Base-by-base conservation (phyloP, 2,329 filamentous ascomycete species). In the Aspergillus oerlinghausenensis region DNA sequence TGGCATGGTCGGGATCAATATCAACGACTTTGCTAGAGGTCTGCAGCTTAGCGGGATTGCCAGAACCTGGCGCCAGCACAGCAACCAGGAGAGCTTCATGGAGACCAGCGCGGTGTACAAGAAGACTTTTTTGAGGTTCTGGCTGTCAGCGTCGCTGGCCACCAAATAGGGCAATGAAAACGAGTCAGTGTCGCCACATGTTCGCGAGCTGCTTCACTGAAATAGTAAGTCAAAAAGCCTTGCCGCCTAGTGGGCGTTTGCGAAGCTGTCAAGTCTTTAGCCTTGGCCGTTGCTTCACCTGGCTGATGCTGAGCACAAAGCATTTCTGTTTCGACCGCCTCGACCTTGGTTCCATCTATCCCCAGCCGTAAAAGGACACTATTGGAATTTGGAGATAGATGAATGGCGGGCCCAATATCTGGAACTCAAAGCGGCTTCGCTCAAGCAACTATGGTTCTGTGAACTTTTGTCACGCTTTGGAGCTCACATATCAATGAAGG, bases 331-430 rank as follows among this genome's bases (percentile, higher is more conserved):
- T 51, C 67, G 60, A 69, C 77, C 54, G 78, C 74, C 1, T 77
- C 77, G 45, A 73, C 73, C 0, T 67, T 66, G 54, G 76, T 72
- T 0, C 75, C 71, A 50, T 70, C 67, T 1, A 82, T 60, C 0
- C 79, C 78, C 50, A 81, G 67, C 32, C 76, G 70, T 10, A 70
- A 68, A 3, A 88, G 71, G 2, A 87, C 69, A 0, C 82, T 82
- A 66, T 86, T 85, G 2, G 79, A 74, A 63, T 88, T 88, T 0
- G 86, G 84, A 0, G 82, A 79, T 4, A 88, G 67, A 63, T 87
- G 84, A n/a, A 88, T 78, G 0, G 84, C 84, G 3, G 85, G 84
- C 0, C 84, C 85, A 1, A 77, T 71, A 26, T 26, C 67, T 87
- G 84, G 51, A 74, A 79, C 17, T 80, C 79, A 35, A 86, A 79